These are phyloP conservation scores for Fusarium miscanthi DNA, from an alignment of 2,329 filamentous ascomycete genomes.

Conservation along the genomic window DNA sequence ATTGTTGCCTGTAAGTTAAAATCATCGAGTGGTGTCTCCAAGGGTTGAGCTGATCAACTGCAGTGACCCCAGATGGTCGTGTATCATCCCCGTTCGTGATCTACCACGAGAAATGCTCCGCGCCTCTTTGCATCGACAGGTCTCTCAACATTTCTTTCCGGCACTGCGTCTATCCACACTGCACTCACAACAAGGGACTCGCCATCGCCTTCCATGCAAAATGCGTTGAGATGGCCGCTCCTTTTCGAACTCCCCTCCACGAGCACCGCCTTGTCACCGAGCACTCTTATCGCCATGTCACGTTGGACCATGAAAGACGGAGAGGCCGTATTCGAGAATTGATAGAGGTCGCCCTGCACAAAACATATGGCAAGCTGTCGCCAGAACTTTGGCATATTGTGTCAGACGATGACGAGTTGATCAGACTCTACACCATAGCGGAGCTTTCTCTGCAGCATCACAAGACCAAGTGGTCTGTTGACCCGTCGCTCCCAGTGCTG, in stretches of 20 bases:
- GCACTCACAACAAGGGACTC: neutral
- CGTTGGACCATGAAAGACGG: neutral
- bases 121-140: neutral
- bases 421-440: neutral
- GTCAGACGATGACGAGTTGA: neutral
- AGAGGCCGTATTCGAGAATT: neutral
- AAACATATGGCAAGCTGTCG: neutral
- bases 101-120: neutral
- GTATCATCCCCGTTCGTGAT: neutral
- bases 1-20: neutral
- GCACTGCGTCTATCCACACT: neutral
- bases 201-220: neutral
- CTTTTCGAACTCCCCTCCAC: neutral
- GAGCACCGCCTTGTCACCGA: neutral
- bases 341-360: neutral
- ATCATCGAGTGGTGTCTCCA: rapidly evolving
- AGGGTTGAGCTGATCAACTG: rapidly evolving
- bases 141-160: neutral
- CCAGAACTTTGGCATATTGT: conserved; percentile 14
- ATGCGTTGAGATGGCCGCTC: neutral
- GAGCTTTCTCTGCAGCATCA: neutral
- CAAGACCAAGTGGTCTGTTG: neutral
- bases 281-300: neutral
- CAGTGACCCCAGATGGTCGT: neutral
- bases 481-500: neutral